A percentile compares a stretch with the other conserved stretches of the same genome.
These are phyloP conservation scores for Trichoderma endophyticum DNA, from an alignment of 2,329 filamentous ascomycete species.

Conservation along the genomic window DNA sequence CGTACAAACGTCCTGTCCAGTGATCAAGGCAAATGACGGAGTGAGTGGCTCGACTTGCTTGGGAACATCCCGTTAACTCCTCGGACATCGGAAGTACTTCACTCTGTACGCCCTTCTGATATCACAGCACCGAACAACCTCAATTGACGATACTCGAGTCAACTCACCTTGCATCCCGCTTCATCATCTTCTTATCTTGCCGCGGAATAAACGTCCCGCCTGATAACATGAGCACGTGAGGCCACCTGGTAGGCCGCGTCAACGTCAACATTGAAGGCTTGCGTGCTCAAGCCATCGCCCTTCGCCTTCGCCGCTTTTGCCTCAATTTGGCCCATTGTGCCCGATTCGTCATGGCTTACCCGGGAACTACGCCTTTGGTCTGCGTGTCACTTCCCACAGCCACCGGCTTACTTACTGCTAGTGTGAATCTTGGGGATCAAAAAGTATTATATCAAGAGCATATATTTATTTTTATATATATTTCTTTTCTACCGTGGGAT, in stretches of 20 bases:
- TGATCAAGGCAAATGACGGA: not conserved
- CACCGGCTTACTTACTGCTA: not conserved
- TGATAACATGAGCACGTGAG: not conserved
- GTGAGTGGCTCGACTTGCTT: not conserved
- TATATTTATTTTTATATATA: not conserved
- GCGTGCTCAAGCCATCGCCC: not conserved
- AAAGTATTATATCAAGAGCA: no score
- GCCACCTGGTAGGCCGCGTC: not conserved
- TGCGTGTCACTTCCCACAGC: not conserved
- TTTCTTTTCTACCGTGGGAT: not conserved
- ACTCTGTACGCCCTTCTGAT: not conserved
- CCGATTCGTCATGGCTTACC: not conserved
- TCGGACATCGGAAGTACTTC: not conserved
- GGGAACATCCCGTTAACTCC: not conserved
- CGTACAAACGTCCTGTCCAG: not conserved
- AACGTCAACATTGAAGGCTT: not conserved
- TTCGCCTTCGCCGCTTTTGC: not conserved
- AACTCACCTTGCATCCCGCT: not conserved
- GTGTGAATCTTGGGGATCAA: not conserved
- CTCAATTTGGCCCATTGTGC: not conserved
- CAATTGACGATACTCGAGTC: not conserved
- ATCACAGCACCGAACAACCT: not conserved
- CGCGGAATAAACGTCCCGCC: not conserved
- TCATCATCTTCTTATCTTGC: not conserved
- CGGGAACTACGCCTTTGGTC: not conserved